Percentiles rank a stretch among this genome's conserved stretches.
Conservation (phyloP, 495 filamentous ascomycete genomes). For the Penicillium coprophilum region DNA sequence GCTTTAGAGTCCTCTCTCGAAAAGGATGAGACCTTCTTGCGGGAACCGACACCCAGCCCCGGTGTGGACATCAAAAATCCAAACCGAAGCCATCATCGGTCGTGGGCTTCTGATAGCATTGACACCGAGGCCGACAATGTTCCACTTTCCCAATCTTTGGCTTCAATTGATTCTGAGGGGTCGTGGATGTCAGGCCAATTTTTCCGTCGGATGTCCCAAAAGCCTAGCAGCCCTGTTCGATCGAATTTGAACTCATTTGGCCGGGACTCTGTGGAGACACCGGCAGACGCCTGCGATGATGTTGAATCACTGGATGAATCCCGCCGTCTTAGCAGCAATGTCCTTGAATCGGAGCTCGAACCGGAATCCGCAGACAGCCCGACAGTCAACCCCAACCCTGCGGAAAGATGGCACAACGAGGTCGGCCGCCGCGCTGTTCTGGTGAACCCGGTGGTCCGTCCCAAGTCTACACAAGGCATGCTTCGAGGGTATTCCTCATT, state of each 20-base stretch:
- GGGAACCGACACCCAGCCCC: conserved; percentile 27
- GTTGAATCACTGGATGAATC: conserved; percentile 25
- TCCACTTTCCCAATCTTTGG: conserved; percentile 68
- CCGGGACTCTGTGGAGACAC: conserved; percentile 12
- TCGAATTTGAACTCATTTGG: conserved; percentile 48
- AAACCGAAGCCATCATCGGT: conserved; percentile 32
- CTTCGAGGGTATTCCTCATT: conserved; percentile 57
- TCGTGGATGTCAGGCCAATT: conserved; percentile 85
- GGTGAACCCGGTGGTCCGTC: conserved; percentile 45
- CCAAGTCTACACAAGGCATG: conserved; percentile 67
- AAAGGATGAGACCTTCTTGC: conserved; percentile 24
- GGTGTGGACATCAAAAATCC: conserved; percentile 32
- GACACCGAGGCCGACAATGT: conserved; percentile 39
- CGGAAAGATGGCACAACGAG: conserved; percentile 51
- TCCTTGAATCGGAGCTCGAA: conserved; percentile 33
- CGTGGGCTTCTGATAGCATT: conserved; percentile 37
- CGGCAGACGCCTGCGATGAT: conserved; percentile 30
- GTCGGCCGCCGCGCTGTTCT: conserved; percentile 55
- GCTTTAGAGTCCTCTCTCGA: conserved; percentile 28
- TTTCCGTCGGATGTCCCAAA: conserved; percentile 52
- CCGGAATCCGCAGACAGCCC: conserved; percentile 21
- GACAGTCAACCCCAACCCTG: conserved; percentile 28
- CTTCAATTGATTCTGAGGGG: conserved; percentile 85
- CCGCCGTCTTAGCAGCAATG: conserved; percentile 39
- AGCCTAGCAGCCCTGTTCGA: conserved; percentile 42